Evolutionary conservation across 2,329 filamentous ascomycete species (phyloP).

Genomic region (Cladophialophora immunda): DNA sequence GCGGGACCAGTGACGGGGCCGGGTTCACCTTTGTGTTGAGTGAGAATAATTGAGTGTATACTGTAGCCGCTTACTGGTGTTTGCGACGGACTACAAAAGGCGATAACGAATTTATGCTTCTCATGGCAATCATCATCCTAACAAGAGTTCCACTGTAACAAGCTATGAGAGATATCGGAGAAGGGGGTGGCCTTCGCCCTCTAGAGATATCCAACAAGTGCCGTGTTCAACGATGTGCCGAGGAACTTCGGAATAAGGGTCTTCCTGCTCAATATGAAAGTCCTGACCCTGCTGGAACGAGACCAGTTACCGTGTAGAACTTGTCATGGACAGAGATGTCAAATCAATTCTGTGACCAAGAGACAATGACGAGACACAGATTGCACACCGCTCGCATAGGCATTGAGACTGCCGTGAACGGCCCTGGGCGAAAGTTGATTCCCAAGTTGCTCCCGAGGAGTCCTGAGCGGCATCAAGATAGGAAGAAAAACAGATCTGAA

Average conservation of each 20-base stretch:
- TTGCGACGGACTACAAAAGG: not conserved
- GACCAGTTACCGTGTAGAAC: too few species aligned
- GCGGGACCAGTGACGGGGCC: slow-evolving; percentile 57
- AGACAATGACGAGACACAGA: too few species aligned
- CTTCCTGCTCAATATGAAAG: too few species aligned
- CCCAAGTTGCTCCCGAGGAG: not conserved
- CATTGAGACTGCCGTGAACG: not conserved
- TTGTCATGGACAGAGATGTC: too few species aligned
- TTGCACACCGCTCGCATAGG: too few species aligned
- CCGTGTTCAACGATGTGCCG: too few species aligned
- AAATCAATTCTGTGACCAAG: too few species aligned
- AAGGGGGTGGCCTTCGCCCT: too few species aligned
- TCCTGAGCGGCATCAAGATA: not conserved
- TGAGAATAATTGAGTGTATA: slow-evolving; percentile 11
- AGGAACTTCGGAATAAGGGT: too few species aligned
- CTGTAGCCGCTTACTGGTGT: not conserved
- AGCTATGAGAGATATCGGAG: too few species aligned
- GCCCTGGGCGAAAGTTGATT: not conserved
- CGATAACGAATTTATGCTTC: not conserved
- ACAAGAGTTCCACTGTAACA: not conserved
- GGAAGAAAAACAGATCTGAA: not conserved
- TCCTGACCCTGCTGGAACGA: too few species aligned
- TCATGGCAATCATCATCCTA: not conserved
- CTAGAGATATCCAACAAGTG: too few species aligned
- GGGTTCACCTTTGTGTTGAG: slow-evolving; percentile 32